Percentiles rank a stretch among this genome's conserved stretches.
phyloP scores from a whole-genome alignment of 2,329 filamentous ascomycete species.

The Clarireedia paspali region DNA sequence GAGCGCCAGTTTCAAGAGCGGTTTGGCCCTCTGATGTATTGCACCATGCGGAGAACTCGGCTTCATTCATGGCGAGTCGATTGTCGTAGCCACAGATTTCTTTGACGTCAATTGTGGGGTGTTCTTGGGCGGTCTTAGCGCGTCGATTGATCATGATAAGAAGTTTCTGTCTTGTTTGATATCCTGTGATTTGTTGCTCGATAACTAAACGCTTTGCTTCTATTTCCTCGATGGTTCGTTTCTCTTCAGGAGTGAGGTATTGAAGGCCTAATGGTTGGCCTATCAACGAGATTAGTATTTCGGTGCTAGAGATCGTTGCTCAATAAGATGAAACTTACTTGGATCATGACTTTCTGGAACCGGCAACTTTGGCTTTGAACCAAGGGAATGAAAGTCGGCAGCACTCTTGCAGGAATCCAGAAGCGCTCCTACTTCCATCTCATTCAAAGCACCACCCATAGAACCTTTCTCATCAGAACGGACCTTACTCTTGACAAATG shows the following conservation, averaged over 20 bases:
- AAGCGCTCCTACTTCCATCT: conserved; percentile 18
- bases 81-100: conserved; percentile 27
- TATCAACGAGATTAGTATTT: conserved; percentile 1
- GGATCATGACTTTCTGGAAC: conserved; percentile 20
- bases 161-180: conserved; percentile 18
- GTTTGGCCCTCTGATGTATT: conserved; percentile 20
- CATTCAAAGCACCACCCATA: conserved; percentile 24
- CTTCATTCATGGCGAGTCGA: conserved; percentile 25
- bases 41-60: conserved; percentile 22
- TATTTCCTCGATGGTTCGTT: conserved; percentile 17
- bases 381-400: conserved; percentile 21
- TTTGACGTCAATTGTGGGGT: conserved; percentile 18
- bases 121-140: conserved; percentile 15
- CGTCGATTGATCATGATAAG: conserved; percentile 23
- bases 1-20: conserved; percentile 19
- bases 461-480: conserved; percentile 21
- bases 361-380: conserved; percentile 24
- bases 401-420: conserved; percentile 14
- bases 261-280: conserved; percentile 21
- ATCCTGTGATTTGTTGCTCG: conserved; percentile 16
- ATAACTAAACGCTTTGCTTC: conserved; percentile 14
- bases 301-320: neutral
- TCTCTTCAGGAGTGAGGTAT: conserved; percentile 24
- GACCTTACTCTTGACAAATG: conserved; percentile 13
- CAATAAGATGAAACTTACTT: conserved; percentile 15